phyloP scores from a whole-genome alignment of 176 grass and related monocot genomes.

The Coix lacrymajobi region DNA sequence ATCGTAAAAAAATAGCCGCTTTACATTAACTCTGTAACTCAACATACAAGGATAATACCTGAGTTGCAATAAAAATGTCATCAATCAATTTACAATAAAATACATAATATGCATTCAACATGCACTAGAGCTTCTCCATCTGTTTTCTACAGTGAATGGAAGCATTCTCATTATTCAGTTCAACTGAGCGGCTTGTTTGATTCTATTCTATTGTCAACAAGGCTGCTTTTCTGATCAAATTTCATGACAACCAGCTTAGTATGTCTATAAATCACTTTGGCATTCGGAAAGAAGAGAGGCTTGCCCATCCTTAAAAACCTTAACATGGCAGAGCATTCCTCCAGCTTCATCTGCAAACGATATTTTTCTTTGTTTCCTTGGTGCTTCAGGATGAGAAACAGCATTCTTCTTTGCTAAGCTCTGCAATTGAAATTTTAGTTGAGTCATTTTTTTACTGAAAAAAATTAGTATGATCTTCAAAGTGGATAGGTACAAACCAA shows the following conservation, averaged over 20 bases:
- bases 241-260: background rate
- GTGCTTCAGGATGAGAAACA: constrained; percentile 21
- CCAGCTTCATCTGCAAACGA: constrained; percentile 91
- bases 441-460: background rate
- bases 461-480: background rate
- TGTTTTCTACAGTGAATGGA: background rate
- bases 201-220: constrained; percentile 11
- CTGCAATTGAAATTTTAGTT: constrained; percentile 44
- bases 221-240: background rate
- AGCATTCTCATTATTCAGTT: background rate
- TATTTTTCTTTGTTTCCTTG: constrained; percentile 63
- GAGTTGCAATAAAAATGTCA: background rate
- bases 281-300: constrained; percentile 29
- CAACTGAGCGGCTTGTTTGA: background rate
- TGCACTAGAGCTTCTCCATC: background rate
- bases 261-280: constrained; percentile 30
- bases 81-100: background rate
- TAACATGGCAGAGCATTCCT: constrained; percentile 72
- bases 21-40: constrained; percentile 15
- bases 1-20: background rate
- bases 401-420: constrained; percentile 42
- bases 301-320: constrained; percentile 47
- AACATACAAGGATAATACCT: constrained; percentile 2
- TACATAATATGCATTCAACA: background rate
- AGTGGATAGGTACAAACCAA: constrained; percentile 49